phyloP scores from a whole-genome alignment of 306 rosid species.

The Begonia masoniana region DNA sequence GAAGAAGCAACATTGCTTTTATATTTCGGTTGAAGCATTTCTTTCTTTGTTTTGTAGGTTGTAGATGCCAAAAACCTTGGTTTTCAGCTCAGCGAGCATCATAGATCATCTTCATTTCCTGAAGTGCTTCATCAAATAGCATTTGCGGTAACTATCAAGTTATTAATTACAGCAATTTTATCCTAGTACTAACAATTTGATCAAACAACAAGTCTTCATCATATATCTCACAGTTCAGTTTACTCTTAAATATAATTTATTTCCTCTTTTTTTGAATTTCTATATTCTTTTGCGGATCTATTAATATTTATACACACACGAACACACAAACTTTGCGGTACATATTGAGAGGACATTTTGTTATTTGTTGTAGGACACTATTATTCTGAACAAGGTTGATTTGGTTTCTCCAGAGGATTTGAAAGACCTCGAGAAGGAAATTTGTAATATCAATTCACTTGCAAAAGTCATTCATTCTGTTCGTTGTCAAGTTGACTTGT shows the following conservation, averaged over 20 bases:
- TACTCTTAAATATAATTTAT: not conserved
- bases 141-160: slow-evolving; percentile 55
- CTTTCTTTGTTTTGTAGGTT: slow-evolving; percentile 29
- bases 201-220: too few relatives aligned
- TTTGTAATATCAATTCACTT: slow-evolving; percentile 67
- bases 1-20: too few relatives aligned
- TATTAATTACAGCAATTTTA: not conserved
- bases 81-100: slow-evolving; percentile 59
- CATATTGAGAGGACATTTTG: slow-evolving; percentile 3
- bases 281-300: not conserved
- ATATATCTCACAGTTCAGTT: not conserved
- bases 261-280: not conserved
- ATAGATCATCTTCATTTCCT: slow-evolving; percentile 60
- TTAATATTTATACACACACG: not conserved
- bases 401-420: slow-evolving; percentile 69
- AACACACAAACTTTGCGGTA: too few relatives aligned
- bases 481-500: slow-evolving; percentile 72
- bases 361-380: slow-evolving; percentile 59
- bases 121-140: slow-evolving; percentile 87
- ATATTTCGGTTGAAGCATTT: slow-evolving; percentile 1
- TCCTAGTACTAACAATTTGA: too few relatives aligned
- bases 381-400: slow-evolving; percentile 96
- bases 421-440: slow-evolving; percentile 75
- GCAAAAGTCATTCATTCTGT: slow-evolving; percentile 58
- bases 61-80: slow-evolving; percentile 84